Base-by-base conservation (phyloP, 257 asterid species). In the Penstemon barbatus region DNA sequence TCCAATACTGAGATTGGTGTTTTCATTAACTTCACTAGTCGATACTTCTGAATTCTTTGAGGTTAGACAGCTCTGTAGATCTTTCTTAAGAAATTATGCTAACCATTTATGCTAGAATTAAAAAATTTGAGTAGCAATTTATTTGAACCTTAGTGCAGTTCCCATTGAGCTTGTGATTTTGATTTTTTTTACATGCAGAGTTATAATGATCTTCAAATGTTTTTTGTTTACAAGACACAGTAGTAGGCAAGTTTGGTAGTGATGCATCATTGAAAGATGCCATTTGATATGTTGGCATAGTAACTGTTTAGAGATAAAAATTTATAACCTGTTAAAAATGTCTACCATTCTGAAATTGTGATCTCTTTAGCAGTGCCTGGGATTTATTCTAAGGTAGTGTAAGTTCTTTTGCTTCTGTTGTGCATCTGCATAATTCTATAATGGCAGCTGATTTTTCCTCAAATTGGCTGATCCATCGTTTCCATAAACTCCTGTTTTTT, bases 11-110 rank as follows among this genome's bases (percentile, higher is more conserved):
- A 85, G 97, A 85, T 78, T 87, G 70, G 84, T 85, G 83, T 86
- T 78, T 78, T 91, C 97, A 8, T 72, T 91, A 78, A 91, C 97
- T 46, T 85, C 99, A 57, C 73, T 94, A 80, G 85, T 91, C 10
- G 95, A 94, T 72, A 58, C 90, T 56, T 91, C 97, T 46, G 97
- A 94, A 69, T 84, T 87, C 73, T 85, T 87, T 71, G 96, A 94
- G 99, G 99, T 94, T 71, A 71, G 87, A 74, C 65, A 63, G 25
- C 13, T 68, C 57, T 19, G 25, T 36, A 55, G 2, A 41, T 60
- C 56, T 18, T 48, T 71, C 54, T 41, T 54, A 53, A 52, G 63
- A 38, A 56, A 52, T 37, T 43, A 7, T 61, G 5, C 11, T 59
- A 62, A 37, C 42, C 4, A 5, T 6, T 60, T 15, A 46, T 75